Percentiles rank a stretch among this genome's conserved stretches.
Evolutionary conservation across 768 basidiomycete species (phyloP).

Genomic region (Pulveroboletus ravenelii): DNA sequence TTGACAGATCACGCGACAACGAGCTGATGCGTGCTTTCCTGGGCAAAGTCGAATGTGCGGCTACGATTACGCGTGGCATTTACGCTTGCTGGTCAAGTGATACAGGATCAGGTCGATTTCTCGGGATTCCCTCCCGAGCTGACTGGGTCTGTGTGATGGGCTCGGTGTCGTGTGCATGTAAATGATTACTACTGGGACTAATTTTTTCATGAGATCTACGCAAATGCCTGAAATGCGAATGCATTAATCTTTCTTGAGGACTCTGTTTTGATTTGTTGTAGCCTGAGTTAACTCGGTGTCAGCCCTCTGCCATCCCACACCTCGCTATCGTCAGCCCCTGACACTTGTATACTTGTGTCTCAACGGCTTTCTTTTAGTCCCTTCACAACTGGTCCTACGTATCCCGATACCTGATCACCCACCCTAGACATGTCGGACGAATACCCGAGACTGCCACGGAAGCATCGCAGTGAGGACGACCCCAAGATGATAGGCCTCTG

Average conservation of each 20-base stretch:
- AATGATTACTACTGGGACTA: constrained; percentile 10
- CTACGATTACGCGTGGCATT: constrained; percentile 83
- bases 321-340: constrained; percentile 18
- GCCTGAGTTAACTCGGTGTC: constrained; percentile 18
- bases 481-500: constrained; percentile 74
- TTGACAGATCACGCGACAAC: background rate
- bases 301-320: constrained; percentile 5
- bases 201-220: constrained; percentile 22
- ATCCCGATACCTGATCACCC: constrained; percentile 6
- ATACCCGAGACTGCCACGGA: constrained; percentile 27
- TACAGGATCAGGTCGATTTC: constrained; percentile 95
- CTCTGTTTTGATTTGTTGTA: constrained; percentile 6
- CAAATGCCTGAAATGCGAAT: constrained; percentile 6
- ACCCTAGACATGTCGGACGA: constrained; percentile 27
- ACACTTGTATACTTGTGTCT: background rate
- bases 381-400: background rate
- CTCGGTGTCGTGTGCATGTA: constrained; percentile 8
- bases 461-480: constrained; percentile 34
- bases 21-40: constrained; percentile 4
- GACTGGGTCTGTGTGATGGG: constrained; percentile 41
- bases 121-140: constrained; percentile 78
- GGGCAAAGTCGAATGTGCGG: constrained; percentile 67
- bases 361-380: background rate
- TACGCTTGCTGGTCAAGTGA: constrained; percentile 56
- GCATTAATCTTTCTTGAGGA: background rate